These are phyloP conservation scores for Apiospora saccharicola DNA, from an alignment of 2,329 filamentous ascomycete genomes.

Conservation along the genomic window DNA sequence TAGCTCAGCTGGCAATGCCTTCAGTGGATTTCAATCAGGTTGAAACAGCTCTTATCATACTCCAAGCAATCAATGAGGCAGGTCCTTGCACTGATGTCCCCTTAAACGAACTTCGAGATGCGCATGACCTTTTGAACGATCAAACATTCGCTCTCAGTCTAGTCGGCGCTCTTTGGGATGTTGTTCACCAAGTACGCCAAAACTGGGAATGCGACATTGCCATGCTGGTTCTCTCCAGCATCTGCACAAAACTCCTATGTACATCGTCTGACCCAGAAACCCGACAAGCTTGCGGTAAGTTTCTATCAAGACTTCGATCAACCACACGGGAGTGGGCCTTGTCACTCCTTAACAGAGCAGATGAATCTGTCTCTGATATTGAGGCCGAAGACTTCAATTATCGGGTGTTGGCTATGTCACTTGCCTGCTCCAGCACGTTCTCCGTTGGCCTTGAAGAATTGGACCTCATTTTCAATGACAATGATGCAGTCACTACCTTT, in stretches of 20 bases:
- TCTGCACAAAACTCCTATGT: constrained; percentile 20
- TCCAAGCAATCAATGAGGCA: constrained; percentile 24
- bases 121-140: not conserved
- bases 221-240: not conserved
- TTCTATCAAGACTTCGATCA: not conserved
- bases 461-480: not conserved
- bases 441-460: not conserved
- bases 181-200: not conserved
- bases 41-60: constrained; percentile 15
- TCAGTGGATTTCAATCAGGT: constrained; percentile 18
- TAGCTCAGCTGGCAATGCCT: constrained; percentile 24
- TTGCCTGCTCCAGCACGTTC: constrained; percentile 6
- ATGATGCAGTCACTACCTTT: not conserved
- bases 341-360: not conserved
- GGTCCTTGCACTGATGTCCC: constrained; percentile 6
- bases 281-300: not conserved
- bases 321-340: not conserved
- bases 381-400: not conserved
- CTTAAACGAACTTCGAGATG: constrained; percentile 10
- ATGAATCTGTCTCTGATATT: not conserved
- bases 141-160: not conserved
- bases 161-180: not conserved
- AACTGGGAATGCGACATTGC: constrained; percentile 27
- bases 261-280: constrained; percentile 26
- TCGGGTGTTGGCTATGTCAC: not conserved